These are phyloP conservation scores for Monotropa hypopitys DNA, from an alignment of 179 eudicot species.

Conservation along the genomic window DNA sequence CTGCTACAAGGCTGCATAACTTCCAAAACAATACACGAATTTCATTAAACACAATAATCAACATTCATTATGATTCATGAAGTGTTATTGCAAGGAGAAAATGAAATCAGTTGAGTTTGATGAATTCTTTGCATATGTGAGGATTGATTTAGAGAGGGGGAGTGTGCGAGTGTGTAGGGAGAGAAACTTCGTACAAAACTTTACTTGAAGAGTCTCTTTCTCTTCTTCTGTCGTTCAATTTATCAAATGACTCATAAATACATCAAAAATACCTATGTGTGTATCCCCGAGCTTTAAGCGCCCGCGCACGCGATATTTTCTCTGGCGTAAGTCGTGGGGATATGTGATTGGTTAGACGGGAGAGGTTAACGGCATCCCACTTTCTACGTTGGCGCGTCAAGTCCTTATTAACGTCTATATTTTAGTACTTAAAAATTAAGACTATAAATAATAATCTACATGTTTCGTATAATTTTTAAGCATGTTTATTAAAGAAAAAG, in stretches of 20 bases:
- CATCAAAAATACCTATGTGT: neutral
- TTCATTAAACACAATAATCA: too few relatives aligned
- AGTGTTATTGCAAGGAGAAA: neutral
- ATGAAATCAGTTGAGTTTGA: neutral
- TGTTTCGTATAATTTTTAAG: too few relatives aligned
- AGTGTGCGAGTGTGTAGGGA: neutral
- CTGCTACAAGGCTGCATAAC: neutral
- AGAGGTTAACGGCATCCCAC: neutral
- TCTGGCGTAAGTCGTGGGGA: conserved; percentile 3
- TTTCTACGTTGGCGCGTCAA: neutral
- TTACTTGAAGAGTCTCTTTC: neutral
- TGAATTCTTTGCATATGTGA: neutral
- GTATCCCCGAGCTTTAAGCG: neutral
- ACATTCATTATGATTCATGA: too few relatives aligned
- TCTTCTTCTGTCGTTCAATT: neutral
- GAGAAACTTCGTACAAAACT: neutral
- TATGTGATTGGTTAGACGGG: neutral
- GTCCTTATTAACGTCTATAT: neutral
- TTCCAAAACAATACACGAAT: neutral
- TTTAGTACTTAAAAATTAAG: too few relatives aligned
- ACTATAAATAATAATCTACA: too few relatives aligned
- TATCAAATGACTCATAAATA: too few relatives aligned
- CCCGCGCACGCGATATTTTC: neutral
- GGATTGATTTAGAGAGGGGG: neutral
- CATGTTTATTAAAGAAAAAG: too few relatives aligned